Conservation (phyloP, 106 monocot species). For the Dioscorea dumetorum region DNA sequence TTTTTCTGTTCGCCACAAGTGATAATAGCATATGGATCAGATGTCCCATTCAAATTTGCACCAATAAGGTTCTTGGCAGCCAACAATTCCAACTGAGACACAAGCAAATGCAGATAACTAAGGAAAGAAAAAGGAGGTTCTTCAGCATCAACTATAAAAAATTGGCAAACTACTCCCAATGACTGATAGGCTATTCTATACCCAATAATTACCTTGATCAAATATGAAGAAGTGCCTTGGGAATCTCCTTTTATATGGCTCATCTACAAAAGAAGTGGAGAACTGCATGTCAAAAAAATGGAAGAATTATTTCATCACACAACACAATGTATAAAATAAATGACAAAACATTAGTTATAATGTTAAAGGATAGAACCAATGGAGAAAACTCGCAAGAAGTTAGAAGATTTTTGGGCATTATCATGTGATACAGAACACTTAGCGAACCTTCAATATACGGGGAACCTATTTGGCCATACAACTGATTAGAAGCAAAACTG, state of each 20-base stretch:
- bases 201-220: slow-evolving; percentile 50
- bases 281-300: slow-evolving; percentile 52
- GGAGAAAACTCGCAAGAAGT: neutral
- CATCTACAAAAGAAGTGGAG: slow-evolving; percentile 74
- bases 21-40: slow-evolving; percentile 95
- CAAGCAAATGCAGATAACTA: neutral
- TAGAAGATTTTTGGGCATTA: neutral
- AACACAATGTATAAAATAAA: neutral
- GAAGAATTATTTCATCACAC: slow-evolving; percentile 24
- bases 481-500: neutral
- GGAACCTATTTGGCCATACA: neutral
- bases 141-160: neutral
- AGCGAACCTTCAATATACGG: neutral
- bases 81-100: slow-evolving; percentile 75
- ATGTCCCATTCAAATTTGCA: slow-evolving; percentile 94
- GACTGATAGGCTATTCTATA: neutral
- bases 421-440: neutral
- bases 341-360: neutral
- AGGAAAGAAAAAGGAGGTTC: neutral
- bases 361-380: too few relatives aligned
- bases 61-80: slow-evolving; percentile 88
- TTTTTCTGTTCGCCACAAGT: slow-evolving; percentile 84
- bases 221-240: slow-evolving; percentile 43
- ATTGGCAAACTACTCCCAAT: neutral
- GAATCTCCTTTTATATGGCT: slow-evolving; percentile 43